phyloP scores from a whole-genome alignment of 768 basidiomycete species.

The Boletus rex-veris region DNA sequence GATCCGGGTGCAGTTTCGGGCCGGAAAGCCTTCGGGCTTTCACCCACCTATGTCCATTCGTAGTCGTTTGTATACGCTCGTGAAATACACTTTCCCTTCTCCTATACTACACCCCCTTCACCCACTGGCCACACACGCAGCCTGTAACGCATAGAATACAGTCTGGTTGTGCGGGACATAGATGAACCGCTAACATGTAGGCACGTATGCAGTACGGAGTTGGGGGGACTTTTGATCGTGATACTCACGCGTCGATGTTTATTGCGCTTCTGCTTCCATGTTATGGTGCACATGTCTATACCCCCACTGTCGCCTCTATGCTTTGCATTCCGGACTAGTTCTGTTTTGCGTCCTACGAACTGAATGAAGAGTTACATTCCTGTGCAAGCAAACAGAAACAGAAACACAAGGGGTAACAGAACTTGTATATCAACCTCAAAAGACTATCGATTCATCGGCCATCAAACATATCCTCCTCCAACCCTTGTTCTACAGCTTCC shows the following conservation, averaged over 20 bases:
- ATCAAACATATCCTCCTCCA: conserved; percentile 91
- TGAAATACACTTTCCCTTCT: too few relatives aligned
- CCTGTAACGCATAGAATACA: too few relatives aligned
- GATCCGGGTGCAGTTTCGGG: too few relatives aligned
- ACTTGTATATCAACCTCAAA: background rate
- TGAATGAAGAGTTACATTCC: conserved; percentile 3
- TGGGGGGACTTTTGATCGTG: conserved; percentile 78
- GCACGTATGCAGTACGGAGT: conserved; percentile 75
- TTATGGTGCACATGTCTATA: conserved; percentile 27
- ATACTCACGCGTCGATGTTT: conserved; percentile 7
- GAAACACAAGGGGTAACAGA: background rate
- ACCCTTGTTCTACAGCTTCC: conserved; percentile 78
- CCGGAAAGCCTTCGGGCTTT: too few relatives aligned
- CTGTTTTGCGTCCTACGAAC: too few relatives aligned
- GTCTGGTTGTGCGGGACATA: conserved; percentile 14
- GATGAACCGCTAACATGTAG: conserved; percentile 46
- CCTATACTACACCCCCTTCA: too few relatives aligned
- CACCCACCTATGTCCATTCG: too few relatives aligned
- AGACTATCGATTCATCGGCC: conserved; percentile 36
- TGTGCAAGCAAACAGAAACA: conserved; percentile 4
- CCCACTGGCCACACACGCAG: too few relatives aligned
- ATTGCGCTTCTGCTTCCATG: background rate
- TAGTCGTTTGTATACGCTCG: too few relatives aligned
- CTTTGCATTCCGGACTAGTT: background rate
- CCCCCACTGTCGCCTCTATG: conserved; percentile 8